Evolutionary conservation across 495 filamentous ascomycete species (phyloP).

Genomic region (Lasiosphaeriaceae sp.): DNA sequence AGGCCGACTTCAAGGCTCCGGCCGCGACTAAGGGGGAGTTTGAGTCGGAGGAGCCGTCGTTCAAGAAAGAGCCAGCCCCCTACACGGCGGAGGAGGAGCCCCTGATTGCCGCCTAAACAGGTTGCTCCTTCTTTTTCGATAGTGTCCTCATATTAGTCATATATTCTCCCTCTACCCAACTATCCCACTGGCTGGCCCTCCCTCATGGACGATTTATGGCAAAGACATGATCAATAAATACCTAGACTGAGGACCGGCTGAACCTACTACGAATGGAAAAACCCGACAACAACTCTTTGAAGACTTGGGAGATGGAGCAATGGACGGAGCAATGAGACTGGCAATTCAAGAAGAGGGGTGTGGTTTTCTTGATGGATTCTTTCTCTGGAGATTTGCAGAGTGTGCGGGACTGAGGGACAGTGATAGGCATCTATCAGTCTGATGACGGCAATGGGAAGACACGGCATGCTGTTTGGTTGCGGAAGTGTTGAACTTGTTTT

Average conservation of each 20-base stretch:
- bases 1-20: conserved; percentile 20
- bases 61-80: neutral
- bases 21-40: conserved; percentile 39
- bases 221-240: conserved; percentile 24
- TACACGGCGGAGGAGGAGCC: conserved; percentile 35
- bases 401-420: too few species aligned
- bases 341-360: neutral
- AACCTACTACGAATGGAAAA: conserved; percentile 6
- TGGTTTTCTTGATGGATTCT: neutral
- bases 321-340: conserved; percentile 12
- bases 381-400: neutral
- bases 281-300: conserved; percentile 1
- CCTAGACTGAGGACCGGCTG: conserved; percentile 8
- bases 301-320: conserved; percentile 1
- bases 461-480: neutral
- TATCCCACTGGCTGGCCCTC: conserved; percentile 10
- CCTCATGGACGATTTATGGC: conserved; percentile 29
- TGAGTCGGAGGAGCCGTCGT: conserved; percentile 21
- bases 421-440: neutral
- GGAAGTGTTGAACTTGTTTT: neutral
- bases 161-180: conserved; percentile 8
- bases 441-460: neutral
- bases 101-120: conserved; percentile 30
- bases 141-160: neutral
- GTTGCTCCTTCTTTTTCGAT: conserved; percentile 3